A percentile compares a stretch with the other conserved stretches of the same genome.
These are phyloP conservation scores for Stentor roeselii DNA, from an alignment of 73 alveolate genomes.

Conservation along the genomic window DNA sequence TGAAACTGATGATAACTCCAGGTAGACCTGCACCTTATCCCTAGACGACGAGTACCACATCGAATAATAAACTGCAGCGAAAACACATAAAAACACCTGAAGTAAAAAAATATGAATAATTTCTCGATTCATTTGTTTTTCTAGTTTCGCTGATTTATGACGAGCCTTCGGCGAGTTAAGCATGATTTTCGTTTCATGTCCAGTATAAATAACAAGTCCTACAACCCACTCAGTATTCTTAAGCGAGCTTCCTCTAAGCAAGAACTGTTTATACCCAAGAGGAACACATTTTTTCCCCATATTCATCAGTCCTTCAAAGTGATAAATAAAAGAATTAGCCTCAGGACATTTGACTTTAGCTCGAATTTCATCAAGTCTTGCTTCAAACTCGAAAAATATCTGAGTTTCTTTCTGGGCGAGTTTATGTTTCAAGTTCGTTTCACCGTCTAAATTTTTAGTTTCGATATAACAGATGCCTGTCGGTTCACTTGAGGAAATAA, in stretches of 20 bases:
- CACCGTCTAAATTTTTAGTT: constrained; percentile 95
- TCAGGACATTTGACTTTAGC: neutral
- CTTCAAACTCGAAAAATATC: constrained; percentile 8
- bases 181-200: constrained; percentile 93
- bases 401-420: constrained; percentile 27
- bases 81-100: constrained; percentile 48
- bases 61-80: constrained; percentile 50
- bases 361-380: neutral
- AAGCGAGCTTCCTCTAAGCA: constrained; percentile 88
- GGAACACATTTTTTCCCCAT: neutral
- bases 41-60: constrained; percentile 48
- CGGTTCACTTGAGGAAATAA: constrained; percentile 47
- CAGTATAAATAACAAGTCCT: constrained; percentile 92
- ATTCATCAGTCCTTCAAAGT: constrained; percentile 18
- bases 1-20: constrained; percentile 9
- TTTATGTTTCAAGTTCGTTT: constrained; percentile 96
- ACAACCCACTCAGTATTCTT: constrained; percentile 89
- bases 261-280: constrained; percentile 53
- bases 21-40: constrained; percentile 20
- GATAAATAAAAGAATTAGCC: constrained; percentile 19
- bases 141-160: constrained; percentile 63
- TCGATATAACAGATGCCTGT: constrained; percentile 95
- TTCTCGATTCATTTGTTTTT: constrained; percentile 50
- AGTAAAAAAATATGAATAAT: constrained; percentile 59
- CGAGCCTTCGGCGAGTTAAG: constrained; percentile 76